Percentiles rank a stretch among this genome's conserved stretches.
Conservation (phyloP, 805 yeast genomes). For the Yamadazyma kitorensis region DNA sequence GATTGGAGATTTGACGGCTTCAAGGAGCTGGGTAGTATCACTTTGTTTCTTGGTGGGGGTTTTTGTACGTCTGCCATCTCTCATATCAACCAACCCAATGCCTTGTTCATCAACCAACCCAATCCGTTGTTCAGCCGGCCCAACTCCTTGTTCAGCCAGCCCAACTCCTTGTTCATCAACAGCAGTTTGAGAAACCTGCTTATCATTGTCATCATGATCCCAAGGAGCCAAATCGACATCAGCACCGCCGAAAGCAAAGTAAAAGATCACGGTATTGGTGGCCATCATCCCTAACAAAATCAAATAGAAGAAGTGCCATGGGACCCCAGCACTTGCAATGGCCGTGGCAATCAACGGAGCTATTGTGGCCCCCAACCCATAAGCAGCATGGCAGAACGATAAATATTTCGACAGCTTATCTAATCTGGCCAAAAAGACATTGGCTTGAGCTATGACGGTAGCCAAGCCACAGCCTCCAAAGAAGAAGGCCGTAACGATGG, state of each 20-base stretch:
- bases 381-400: slow-evolving; percentile 64
- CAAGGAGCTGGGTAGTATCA: slow-evolving; percentile 14
- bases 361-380: slow-evolving; percentile 70
- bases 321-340: slow-evolving; percentile 46
- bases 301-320: slow-evolving; percentile 55
- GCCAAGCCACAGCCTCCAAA: slow-evolving; percentile 61
- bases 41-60: background rate
- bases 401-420: slow-evolving; percentile 55
- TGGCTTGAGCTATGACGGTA: slow-evolving; percentile 46
- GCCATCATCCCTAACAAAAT: slow-evolving; percentile 43
- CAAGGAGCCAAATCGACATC: slow-evolving; percentile 43
- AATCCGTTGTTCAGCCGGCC: slow-evolving; percentile 5
- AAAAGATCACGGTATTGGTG: slow-evolving; percentile 28
- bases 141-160: background rate
- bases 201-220: slow-evolving; percentile 20
- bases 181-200: background rate
- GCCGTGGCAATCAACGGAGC: slow-evolving; percentile 65
- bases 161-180: slow-evolving; percentile 7
- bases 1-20: slow-evolving; percentile 36
- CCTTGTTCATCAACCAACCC: slow-evolving; percentile 7
- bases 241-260: slow-evolving; percentile 47
- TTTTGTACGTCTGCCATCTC: background rate
- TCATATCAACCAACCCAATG: slow-evolving; percentile 4
- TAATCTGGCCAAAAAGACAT: slow-evolving; percentile 49
- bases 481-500: slow-evolving; percentile 48